These are phyloP conservation scores for Neonectria hederae DNA, from an alignment of 2,329 filamentous ascomycete species.

Conservation along the genomic window DNA sequence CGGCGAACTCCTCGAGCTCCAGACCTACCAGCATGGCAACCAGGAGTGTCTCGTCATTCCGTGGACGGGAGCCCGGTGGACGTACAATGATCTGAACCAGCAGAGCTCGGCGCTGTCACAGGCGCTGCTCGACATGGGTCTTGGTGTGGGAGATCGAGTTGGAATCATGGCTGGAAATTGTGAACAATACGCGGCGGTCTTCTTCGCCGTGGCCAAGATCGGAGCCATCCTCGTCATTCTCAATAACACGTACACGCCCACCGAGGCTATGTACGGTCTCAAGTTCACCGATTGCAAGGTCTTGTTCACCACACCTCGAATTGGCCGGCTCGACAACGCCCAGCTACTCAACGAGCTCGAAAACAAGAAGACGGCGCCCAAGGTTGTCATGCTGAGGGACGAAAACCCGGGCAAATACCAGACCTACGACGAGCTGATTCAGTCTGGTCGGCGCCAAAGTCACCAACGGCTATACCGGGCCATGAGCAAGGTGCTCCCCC, in stretches of 20 bases:
- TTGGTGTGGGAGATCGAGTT: slow-evolving; percentile 74
- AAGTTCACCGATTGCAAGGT: slow-evolving; percentile 77
- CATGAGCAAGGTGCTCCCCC: slow-evolving; percentile 65
- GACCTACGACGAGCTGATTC: slow-evolving; percentile 68
- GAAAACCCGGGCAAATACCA: slow-evolving; percentile 60
- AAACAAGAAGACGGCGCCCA: slow-evolving; percentile 54
- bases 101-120: slow-evolving; percentile 70
- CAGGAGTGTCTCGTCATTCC: slow-evolving; percentile 77
- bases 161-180: slow-evolving; percentile 82
- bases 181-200: slow-evolving; percentile 81
- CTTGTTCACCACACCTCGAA: slow-evolving; percentile 76
- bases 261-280: slow-evolving; percentile 76
- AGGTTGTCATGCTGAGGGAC: slow-evolving; percentile 70
- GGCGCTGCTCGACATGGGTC: slow-evolving; percentile 72
- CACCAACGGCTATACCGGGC: slow-evolving; percentile 61
- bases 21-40: slow-evolving; percentile 71
- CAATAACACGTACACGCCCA: slow-evolving; percentile 83
- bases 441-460: slow-evolving; percentile 58
- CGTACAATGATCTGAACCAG: slow-evolving; percentile 71
- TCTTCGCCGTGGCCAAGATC: slow-evolving; percentile 75
- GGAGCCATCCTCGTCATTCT: slow-evolving; percentile 78
- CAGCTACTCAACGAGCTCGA: slow-evolving; percentile 65
- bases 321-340: slow-evolving; percentile 72
- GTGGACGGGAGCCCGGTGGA: slow-evolving; percentile 80
- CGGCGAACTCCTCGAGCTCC: slow-evolving; percentile 76